These are phyloP conservation scores for Pulveroboletus frians DNA, from an alignment of 768 basidiomycete genomes.

Conservation along the genomic window DNA sequence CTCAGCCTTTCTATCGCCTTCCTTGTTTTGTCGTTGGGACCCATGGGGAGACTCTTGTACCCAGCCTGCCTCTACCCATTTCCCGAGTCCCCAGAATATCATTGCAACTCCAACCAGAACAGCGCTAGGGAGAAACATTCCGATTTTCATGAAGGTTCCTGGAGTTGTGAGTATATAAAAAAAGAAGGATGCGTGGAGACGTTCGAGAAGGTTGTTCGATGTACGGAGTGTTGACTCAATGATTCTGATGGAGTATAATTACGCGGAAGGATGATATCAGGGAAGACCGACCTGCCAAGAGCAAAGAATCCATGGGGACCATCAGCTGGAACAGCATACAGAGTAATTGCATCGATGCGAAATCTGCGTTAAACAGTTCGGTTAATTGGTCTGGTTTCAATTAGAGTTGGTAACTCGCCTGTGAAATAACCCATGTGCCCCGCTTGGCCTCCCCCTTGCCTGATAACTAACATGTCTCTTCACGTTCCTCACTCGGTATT, in stretches of 20 bases:
- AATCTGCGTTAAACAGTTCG: slow-evolving; percentile 47
- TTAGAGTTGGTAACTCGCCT: slow-evolving; percentile 44
- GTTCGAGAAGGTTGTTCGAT: slow-evolving; percentile 90
- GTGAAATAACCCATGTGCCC: slow-evolving; percentile 86
- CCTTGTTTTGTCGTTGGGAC: slow-evolving; percentile 1
- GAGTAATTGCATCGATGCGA: slow-evolving; percentile 89
- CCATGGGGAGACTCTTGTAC: slow-evolving; percentile 4
- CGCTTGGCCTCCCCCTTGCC: slow-evolving; percentile 75
- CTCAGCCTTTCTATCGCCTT: slow-evolving; percentile 9
- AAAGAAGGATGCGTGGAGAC: slow-evolving; percentile 96
- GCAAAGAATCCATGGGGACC: slow-evolving; percentile 97
- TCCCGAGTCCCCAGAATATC: slow-evolving; percentile 75
- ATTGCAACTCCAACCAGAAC: slow-evolving; percentile 79
- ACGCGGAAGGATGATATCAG: background rate
- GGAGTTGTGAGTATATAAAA: slow-evolving; percentile 69
- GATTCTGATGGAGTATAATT: slow-evolving; percentile 41
- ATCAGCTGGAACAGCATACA: slow-evolving; percentile 80
- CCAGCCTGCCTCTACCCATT: slow-evolving; percentile 70
- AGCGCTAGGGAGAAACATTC: slow-evolving; percentile 83
- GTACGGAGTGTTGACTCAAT: slow-evolving; percentile 87
- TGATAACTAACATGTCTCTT: slow-evolving; percentile 68
- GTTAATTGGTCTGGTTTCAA: background rate
- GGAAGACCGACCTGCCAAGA: slow-evolving; percentile 66
- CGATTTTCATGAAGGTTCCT: slow-evolving; percentile 79
- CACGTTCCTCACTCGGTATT: slow-evolving; percentile 60